These are phyloP conservation scores for Kitagawia praeruptora DNA, from an alignment of 129 eudicot genomes.

Conservation along the genomic window DNA sequence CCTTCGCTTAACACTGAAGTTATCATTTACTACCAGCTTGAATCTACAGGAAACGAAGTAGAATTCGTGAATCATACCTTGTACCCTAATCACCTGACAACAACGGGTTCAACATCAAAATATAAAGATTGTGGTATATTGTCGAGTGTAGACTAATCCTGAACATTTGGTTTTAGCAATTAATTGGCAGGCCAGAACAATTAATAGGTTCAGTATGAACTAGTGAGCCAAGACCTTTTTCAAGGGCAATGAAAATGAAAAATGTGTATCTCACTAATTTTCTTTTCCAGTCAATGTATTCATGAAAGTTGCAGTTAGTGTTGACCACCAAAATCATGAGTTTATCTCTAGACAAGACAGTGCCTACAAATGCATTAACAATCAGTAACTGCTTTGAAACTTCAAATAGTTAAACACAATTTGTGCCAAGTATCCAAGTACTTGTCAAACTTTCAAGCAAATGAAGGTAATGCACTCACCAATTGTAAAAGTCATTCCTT, in stretches of 20 bases:
- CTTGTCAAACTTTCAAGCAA: background rate
- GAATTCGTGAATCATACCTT: background rate
- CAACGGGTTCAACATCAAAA: background rate
- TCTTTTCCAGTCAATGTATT: background rate
- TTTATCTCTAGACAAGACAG: background rate
- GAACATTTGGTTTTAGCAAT: background rate
- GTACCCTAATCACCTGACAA: background rate
- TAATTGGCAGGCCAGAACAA: background rate
- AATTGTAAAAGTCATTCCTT: slow-evolving; percentile 92
- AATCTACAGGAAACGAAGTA: background rate
- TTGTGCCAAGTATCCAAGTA: background rate
- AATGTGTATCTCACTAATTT: background rate
- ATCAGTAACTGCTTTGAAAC: background rate
- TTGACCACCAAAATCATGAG: background rate
- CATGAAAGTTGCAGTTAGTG: background rate
- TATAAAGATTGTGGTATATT: background rate
- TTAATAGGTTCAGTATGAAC: background rate
- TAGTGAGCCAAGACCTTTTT: background rate
- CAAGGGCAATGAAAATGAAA: background rate
- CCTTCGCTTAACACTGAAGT: background rate
- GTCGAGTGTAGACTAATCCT: background rate
- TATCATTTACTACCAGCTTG: background rate
- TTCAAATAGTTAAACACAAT: background rate
- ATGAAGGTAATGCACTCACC: slow-evolving; percentile 38
- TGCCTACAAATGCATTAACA: background rate